Evolutionary conservation across 192 early-diverging fungal genomes (phyloP).

Genomic region (Neocallimastix lanati): DNA sequence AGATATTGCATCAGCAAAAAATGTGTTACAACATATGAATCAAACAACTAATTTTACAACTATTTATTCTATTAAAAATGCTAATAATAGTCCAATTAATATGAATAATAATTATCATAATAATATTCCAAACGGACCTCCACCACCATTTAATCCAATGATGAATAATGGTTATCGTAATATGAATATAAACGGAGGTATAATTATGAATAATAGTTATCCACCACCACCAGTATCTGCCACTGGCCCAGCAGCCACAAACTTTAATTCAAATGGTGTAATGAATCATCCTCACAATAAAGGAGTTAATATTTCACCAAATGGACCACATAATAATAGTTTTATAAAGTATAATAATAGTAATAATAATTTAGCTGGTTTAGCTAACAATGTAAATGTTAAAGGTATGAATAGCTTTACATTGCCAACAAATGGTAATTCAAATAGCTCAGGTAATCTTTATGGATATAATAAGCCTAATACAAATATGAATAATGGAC

Average conservation of each 20-base stretch:
- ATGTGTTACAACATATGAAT: constrained; percentile 17
- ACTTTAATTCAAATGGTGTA: not conserved
- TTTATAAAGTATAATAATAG: not conserved
- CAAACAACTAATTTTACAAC: constrained; percentile 20
- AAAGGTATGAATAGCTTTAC: not conserved
- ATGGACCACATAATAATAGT: not conserved
- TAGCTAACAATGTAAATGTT: not conserved
- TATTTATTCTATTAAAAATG: constrained; percentile 18
- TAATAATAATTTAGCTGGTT: not conserved
- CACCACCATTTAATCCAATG: not conserved
- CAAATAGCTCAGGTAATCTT: no score
- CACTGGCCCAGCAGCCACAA: not conserved
- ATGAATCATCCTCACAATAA: not conserved
- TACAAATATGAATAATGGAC: not conserved
- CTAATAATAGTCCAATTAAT: not conserved
- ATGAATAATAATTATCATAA: not conserved
- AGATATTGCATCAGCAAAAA: constrained; percentile 7
- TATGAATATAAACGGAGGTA: not conserved
- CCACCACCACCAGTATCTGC: not conserved
- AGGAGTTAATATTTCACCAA: not conserved
- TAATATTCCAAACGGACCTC: not conserved
- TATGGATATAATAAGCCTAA: not conserved
- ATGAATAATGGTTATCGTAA: not conserved
- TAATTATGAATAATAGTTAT: not conserved
- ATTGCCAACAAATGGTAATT: not conserved